These are phyloP conservation scores for Crithidia acanthocephali DNA, from an alignment of 208 protist genomes.

Conservation along the genomic window DNA sequence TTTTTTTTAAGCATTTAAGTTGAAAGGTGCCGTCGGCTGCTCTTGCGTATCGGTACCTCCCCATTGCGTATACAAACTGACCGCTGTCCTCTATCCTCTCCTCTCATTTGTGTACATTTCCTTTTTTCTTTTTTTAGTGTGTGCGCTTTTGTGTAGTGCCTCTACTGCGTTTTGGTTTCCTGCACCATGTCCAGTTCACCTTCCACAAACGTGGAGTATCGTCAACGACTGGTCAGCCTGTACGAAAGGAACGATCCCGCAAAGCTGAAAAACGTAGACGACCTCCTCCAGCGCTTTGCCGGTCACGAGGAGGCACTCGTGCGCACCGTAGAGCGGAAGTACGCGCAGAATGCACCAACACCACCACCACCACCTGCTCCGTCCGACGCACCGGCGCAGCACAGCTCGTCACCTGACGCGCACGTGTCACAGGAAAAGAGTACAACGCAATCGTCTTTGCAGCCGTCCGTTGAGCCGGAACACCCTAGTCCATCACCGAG, in stretches of 20 bases:
- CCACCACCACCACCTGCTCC: not conserved
- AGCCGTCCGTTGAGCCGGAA: not conserved
- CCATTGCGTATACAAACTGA: too few species aligned
- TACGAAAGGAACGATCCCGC: conserved; percentile 36
- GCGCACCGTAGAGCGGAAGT: conserved; percentile 33
- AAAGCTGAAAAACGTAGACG: conserved; percentile 40
- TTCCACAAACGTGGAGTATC: not conserved
- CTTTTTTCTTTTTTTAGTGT: conserved; percentile 6
- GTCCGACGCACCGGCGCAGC: not conserved
- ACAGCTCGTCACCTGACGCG: not conserved
- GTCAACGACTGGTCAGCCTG: conserved; percentile 16
- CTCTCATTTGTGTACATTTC: too few species aligned
- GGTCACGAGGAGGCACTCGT: conserved; percentile 45
- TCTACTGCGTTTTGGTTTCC: not conserved
- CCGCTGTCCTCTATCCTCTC: too few species aligned
- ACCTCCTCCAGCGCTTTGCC: conserved; percentile 32
- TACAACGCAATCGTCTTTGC: not conserved
- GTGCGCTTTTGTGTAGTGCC: too few species aligned
- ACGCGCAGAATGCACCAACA: not conserved
- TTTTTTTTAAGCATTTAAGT: too few species aligned
- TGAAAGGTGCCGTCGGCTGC: too few species aligned
- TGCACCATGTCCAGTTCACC: conserved; percentile 2
- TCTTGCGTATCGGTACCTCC: too few species aligned
- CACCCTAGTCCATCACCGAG: not conserved
- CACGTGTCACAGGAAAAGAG: not conserved